Conservation (phyloP, 1,139 yeast species). For the Diutina scorzettiae region DNA sequence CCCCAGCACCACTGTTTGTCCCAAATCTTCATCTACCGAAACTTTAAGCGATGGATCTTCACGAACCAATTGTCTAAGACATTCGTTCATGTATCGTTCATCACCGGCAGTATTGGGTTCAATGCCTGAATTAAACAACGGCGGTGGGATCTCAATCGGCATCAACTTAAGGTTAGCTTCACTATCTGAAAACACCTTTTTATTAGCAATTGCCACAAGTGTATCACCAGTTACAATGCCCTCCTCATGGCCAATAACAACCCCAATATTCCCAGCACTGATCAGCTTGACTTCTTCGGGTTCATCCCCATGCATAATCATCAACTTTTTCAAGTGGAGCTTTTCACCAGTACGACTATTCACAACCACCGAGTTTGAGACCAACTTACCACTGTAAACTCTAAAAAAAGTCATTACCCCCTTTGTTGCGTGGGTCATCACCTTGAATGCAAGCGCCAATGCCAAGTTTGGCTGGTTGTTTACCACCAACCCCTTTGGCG, state of each 20-base stretch:
- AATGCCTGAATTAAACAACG: conserved; percentile 77
- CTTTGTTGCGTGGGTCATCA: conserved; percentile 69
- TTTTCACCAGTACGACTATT: conserved; percentile 64
- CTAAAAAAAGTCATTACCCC: conserved; percentile 82
- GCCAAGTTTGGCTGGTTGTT: conserved; percentile 46
- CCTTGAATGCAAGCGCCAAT: conserved; percentile 86
- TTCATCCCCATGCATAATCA: conserved; percentile 81
- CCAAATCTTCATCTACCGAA: conserved; percentile 69
- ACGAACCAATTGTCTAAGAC: conserved; percentile 50
- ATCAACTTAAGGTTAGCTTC: conserved; percentile 45
- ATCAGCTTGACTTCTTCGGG: conserved; percentile 60
- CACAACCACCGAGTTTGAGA: conserved; percentile 46
- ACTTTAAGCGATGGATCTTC: conserved; percentile 75
- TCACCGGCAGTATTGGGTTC: conserved; percentile 84
- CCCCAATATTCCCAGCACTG: conserved; percentile 81
- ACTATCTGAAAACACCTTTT: conserved; percentile 33
- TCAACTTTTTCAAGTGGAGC: conserved; percentile 52
- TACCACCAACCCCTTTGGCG: conserved; percentile 38
- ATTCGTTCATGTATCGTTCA: conserved; percentile 52
- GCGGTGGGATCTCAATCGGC: conserved; percentile 83
- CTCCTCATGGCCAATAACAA: conserved; percentile 59
- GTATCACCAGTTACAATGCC: conserved; percentile 88
- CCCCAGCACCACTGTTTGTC: conserved; percentile 80
- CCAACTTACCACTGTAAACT: conserved; percentile 72
- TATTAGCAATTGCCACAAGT: conserved; percentile 42